phyloP scores from a whole-genome alignment of 2,329 filamentous ascomycete genomes.

The Colletotrichum liriopes region DNA sequence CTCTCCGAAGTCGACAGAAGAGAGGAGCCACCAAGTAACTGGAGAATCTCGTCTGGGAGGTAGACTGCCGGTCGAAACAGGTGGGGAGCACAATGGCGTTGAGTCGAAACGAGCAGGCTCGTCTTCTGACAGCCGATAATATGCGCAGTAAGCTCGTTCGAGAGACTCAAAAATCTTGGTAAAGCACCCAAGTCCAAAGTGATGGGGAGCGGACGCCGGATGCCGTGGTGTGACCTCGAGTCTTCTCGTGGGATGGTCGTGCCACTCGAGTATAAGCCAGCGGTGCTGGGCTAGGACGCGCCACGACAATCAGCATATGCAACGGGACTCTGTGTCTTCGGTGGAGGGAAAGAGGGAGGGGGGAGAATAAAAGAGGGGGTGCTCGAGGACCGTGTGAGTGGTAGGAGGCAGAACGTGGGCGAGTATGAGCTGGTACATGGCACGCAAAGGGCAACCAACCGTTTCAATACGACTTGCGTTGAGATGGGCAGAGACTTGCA shows the following conservation, averaged over 20 bases:
- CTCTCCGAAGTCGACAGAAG: not conserved
- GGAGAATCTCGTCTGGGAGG: not conserved
- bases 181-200: not conserved
- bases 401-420: not conserved
- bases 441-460: conserved; percentile 21
- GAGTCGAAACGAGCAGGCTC: not conserved
- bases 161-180: not conserved
- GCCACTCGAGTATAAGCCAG: conserved; percentile 12
- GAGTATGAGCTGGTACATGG: not conserved
- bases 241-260: conserved; percentile 17
- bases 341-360: conserved; percentile 11
- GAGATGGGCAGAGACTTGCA: conserved; percentile 27
- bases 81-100: not conserved
- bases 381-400: not conserved
- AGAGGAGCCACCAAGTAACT: not conserved
- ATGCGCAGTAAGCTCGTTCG: conserved; percentile 1
- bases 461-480: conserved; percentile 20
- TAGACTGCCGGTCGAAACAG: conserved; percentile 8
- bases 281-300: conserved; percentile 6
- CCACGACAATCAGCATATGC: conserved; percentile 7
- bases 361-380: not conserved
- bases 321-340: conserved; percentile 6
- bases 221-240: conserved; percentile 18
- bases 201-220: conserved; percentile 13
- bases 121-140: conserved; percentile 6